Evolutionary conservation across 2,329 filamentous ascomycete species (phyloP).

Genomic region (Nothophoma quercina): DNA sequence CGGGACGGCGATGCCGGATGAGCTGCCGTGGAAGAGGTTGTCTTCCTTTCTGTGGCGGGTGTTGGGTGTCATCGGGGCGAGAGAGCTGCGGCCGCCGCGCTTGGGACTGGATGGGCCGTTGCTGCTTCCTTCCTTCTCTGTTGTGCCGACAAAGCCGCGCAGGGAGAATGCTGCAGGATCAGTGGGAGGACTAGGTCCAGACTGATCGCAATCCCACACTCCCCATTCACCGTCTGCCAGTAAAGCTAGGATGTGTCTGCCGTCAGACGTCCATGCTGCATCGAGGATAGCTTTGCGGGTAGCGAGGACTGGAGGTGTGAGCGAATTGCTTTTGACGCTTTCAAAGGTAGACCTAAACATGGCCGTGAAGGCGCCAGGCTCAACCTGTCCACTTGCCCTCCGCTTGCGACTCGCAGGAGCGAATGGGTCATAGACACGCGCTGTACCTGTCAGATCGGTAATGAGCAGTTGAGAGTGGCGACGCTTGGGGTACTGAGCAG

Average conservation of each 20-base stretch:
- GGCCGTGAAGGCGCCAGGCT: slow-evolving; percentile 40
- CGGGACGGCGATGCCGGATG: slow-evolving; percentile 40
- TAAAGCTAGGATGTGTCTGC: slow-evolving; percentile 56
- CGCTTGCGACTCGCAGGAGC: slow-evolving; percentile 41
- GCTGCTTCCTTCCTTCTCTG: slow-evolving; percentile 30
- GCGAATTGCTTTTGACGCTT: slow-evolving; percentile 31
- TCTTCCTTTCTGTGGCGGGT: slow-evolving; percentile 57
- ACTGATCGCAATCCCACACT: slow-evolving; percentile 57
- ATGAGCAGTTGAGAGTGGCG: slow-evolving; percentile 64
- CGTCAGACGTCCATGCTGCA: slow-evolving; percentile 57
- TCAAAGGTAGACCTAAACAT: slow-evolving; percentile 47
- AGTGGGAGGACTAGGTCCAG: slow-evolving; percentile 40
- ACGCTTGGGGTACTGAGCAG: slow-evolving; percentile 59
- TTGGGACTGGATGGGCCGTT: slow-evolving; percentile 40
- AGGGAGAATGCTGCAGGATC: slow-evolving; percentile 46
- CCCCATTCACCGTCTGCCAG: slow-evolving; percentile 62
- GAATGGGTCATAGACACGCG: slow-evolving; percentile 66
- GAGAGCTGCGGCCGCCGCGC: slow-evolving; percentile 43
- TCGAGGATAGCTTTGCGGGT: slow-evolving; percentile 58
- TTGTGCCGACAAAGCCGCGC: slow-evolving; percentile 46
- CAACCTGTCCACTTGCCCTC: slow-evolving; percentile 22
- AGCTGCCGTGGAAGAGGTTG: slow-evolving; percentile 53
- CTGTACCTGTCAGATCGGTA: slow-evolving; percentile 61
- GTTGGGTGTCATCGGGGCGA: slow-evolving; percentile 61
- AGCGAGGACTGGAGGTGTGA: slow-evolving; percentile 41